These are phyloP conservation scores for Oemleria cerasiformis DNA, from an alignment of 306 rosid genomes.

Conservation along the genomic window DNA sequence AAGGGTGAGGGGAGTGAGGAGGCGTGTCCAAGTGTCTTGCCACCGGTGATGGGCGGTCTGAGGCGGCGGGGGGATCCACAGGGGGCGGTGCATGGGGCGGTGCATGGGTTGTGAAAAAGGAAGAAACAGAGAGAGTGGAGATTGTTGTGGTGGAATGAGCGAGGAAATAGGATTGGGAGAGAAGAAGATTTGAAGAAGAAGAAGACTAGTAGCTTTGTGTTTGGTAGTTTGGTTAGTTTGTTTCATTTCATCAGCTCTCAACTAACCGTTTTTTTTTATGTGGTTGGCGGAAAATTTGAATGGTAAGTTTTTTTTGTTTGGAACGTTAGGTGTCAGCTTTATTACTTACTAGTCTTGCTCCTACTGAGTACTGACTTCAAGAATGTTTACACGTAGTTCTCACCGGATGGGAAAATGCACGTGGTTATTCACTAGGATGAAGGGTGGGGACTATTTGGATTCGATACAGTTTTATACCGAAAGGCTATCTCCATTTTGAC, in stretches of 20 bases:
- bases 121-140: background rate
- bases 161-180: background rate
- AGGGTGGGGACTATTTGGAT: too few relatives aligned
- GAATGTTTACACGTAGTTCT: too few relatives aligned
- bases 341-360: too few relatives aligned
- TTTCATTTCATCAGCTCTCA: slow-evolving; percentile 18
- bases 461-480: too few relatives aligned
- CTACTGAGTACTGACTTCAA: too few relatives aligned
- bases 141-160: background rate
- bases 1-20: slow-evolving; percentile 44
- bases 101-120: slow-evolving; percentile 15
- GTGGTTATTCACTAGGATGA: too few relatives aligned
- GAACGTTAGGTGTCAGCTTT: slow-evolving; percentile 38
- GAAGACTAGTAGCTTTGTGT: slow-evolving; percentile 39
- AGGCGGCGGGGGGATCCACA: slow-evolving; percentile 9
- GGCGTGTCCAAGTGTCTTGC: slow-evolving; percentile 35
- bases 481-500: too few relatives aligned
- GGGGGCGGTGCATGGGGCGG: slow-evolving; percentile 35
- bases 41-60: slow-evolving; percentile 25
- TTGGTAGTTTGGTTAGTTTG: background rate
- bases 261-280: slow-evolving; percentile 30
- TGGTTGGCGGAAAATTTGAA: slow-evolving; percentile 32
- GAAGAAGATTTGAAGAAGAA: background rate
- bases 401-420: too few relatives aligned
- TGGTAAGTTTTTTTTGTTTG: slow-evolving; percentile 17